Percentiles rank a stretch among this genome's conserved stretches.
Conservation (phyloP, 768 basidiomycete genomes). For the Podaxis sp. region DNA sequence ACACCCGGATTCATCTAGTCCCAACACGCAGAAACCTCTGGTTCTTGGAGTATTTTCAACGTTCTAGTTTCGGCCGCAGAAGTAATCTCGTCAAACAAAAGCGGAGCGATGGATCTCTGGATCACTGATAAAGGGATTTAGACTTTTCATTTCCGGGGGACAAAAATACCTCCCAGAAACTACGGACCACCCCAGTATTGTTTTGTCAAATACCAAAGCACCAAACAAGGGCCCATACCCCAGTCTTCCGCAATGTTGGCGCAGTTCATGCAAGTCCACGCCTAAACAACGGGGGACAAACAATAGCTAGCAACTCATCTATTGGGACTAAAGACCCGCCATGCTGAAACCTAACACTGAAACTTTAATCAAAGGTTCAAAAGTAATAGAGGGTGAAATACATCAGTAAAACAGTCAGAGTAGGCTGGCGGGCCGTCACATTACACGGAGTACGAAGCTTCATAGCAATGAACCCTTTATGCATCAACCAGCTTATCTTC, state of each 20-base stretch:
- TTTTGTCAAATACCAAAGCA: neutral
- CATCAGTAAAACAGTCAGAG: slow-evolving; percentile 2
- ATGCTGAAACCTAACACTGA: slow-evolving; percentile 8
- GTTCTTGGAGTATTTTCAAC: neutral
- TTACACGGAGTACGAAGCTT: neutral
- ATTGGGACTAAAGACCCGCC: neutral
- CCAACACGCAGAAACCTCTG: neutral
- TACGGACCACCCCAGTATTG: neutral
- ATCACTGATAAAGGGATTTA: slow-evolving; percentile 4
- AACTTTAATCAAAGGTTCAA: slow-evolving; percentile 2
- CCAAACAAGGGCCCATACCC: slow-evolving; percentile 2
- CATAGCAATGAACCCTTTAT: slow-evolving; percentile 30
- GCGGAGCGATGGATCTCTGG: neutral
- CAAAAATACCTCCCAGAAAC: slow-evolving; percentile 3
- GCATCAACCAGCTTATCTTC: slow-evolving; percentile 55
- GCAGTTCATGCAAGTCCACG: slow-evolving; percentile 3
- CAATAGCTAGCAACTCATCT: neutral
- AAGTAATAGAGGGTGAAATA: neutral
- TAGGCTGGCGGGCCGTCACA: neutral
- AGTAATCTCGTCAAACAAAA: neutral
- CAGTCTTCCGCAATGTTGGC: slow-evolving; percentile 2
- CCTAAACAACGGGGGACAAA: slow-evolving; percentile 2
- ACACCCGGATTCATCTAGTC: neutral
- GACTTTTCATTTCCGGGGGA: slow-evolving; percentile 11
- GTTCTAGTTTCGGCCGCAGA: neutral